A percentile compares a stretch with the other conserved stretches of the same genome.
Conservation (phyloP, 768 basidiomycete species). For the Auriscalpium microsporum region DNA sequence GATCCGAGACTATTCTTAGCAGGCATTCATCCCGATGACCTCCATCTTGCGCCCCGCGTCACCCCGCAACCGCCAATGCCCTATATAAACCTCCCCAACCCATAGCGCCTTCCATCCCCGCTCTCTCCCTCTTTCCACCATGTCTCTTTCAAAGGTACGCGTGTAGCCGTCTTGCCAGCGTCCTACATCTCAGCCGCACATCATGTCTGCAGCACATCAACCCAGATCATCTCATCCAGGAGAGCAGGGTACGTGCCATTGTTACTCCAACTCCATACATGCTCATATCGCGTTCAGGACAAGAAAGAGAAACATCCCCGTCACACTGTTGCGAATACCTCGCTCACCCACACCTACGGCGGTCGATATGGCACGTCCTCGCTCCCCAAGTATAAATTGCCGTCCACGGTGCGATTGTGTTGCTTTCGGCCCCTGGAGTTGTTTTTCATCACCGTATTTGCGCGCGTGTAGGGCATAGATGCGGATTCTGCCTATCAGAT, state of each 20-base stretch:
- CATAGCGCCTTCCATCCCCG: background rate
- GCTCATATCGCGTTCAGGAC: conserved; percentile 29
- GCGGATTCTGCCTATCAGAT: conserved; percentile 47
- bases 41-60: background rate
- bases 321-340: conserved; percentile 26
- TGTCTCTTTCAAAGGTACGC: conserved; percentile 14
- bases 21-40: background rate
- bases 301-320: conserved; percentile 29
- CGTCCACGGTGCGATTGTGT: conserved; percentile 35
- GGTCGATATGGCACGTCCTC: conserved; percentile 59
- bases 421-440: background rate
- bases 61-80: background rate
- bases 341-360: conserved; percentile 42
- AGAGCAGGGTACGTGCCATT: background rate
- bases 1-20: too few relatives aligned
- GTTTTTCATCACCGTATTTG: background rate
- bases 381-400: conserved; percentile 61
- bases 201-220: conserved; percentile 6
- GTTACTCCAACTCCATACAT: background rate
- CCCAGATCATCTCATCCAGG: conserved; percentile 9
- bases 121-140: background rate
- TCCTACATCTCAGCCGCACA: background rate
- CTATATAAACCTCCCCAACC: background rate
- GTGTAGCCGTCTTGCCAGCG: background rate
- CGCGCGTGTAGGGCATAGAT: conserved; percentile 36